Evolutionary conservation across 1,139 yeast genomes (phyloP).

Genomic region (Geotrichum restrictum): DNA sequence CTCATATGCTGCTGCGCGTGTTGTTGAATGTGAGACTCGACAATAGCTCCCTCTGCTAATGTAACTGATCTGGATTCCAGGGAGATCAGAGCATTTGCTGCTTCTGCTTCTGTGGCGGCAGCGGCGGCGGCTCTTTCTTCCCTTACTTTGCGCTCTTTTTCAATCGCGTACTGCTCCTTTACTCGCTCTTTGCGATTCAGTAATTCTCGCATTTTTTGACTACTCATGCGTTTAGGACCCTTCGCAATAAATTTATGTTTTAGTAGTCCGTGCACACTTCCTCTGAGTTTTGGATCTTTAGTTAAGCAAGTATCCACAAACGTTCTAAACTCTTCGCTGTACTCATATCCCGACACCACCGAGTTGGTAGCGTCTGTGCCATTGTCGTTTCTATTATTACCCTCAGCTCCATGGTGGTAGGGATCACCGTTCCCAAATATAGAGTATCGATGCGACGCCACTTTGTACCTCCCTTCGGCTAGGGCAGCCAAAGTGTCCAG

Average conservation of each 20-base stretch:
- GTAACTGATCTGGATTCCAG: conserved; percentile 5
- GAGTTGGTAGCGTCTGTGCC: background rate
- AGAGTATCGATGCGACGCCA: background rate
- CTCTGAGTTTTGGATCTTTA: conserved; percentile 53
- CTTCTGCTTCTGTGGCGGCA: conserved; percentile 4
- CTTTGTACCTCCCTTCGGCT: conserved; percentile 1
- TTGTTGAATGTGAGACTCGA: background rate
- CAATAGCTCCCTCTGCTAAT: background rate
- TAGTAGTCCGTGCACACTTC: conserved; percentile 29
- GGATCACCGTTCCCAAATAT: background rate
- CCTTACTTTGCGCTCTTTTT: conserved; percentile 10
- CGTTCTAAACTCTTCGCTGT: conserved; percentile 51
- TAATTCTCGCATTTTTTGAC: conserved; percentile 1
- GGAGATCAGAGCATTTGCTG: background rate
- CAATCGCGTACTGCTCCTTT: conserved; percentile 13
- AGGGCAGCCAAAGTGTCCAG: conserved; percentile 5
- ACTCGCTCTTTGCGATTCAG: conserved; percentile 13
- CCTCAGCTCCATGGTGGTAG: background rate
- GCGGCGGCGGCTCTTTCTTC: conserved; percentile 1
- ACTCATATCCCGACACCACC: conserved; percentile 31
- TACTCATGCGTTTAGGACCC: background rate
- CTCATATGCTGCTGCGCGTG: conserved; percentile 7
- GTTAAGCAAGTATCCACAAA: conserved; percentile 58
- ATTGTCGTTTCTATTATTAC: background rate
- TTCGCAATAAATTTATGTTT: conserved; percentile 11